Evolutionary conservation across 140 eudicot species (phyloP), one percentile per base, ranked within the genome.

Genomic region (Flaveria floridana): DNA sequence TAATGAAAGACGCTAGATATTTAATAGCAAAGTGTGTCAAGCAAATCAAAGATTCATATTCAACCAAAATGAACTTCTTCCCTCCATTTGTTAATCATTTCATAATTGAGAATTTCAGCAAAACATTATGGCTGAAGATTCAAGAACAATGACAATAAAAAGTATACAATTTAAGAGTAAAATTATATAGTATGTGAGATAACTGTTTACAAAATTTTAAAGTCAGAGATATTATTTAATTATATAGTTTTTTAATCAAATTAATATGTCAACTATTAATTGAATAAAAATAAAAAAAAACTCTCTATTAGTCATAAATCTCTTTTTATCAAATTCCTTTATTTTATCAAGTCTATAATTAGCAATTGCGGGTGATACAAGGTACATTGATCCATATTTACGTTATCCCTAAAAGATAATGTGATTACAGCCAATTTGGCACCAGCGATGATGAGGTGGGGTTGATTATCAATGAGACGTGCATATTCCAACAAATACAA

Each of bases 391-490:
- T 74, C 72, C 80, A 57, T 68, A 0, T 52, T 34, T 76, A 76
- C 74, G 80, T 41, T 52, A 67, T 44, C 21, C 23, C 70, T 5
- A 1, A 34, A 48, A 46, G 20, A 69, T 58, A 20, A 68, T 5
- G 72, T 80, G 84, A 34, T 74, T 80, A 80, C 73, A 74, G 57
- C 76, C 41, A 59, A 48, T 39, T 57, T 78, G 39, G 71, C 65
- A 77, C 71, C 51, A 79, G 79, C 79, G 28, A 79, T 55, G 47
- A 55, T 0, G 47, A 68, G 80, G 68, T 75, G 59, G 77, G 58
- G 34, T 68, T 39, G 75, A 80, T 80, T 75, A 65, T 80, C 80
- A 75, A 80, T 69, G 1, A 21, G 84, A 80, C 69, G 80, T 80
- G 61, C 51, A 11, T 80, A 75, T 80, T 80, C 80, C 73, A 80